Conservation (phyloP, 2,329 filamentous ascomycete genomes). For the Ophiostoma perfectum region DNA sequence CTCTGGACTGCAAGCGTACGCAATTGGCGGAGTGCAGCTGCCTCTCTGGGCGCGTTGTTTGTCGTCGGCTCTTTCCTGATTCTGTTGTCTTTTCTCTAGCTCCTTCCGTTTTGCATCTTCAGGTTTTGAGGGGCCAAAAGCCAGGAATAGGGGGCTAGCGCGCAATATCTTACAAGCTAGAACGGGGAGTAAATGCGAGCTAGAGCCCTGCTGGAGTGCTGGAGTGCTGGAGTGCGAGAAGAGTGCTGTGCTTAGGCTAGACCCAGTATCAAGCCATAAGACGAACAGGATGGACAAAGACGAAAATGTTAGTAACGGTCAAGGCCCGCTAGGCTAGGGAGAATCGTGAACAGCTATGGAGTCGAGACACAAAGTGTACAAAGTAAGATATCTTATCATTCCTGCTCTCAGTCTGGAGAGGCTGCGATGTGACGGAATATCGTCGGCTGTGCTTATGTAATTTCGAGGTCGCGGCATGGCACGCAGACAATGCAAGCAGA, state of each 20-base stretch:
- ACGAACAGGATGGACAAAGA: neutral
- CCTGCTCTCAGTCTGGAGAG: too few species aligned
- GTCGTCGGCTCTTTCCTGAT: neutral
- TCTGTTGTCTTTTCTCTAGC: neutral
- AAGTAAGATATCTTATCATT: neutral
- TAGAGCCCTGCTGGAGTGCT: too few species aligned
- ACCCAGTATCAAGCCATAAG: neutral
- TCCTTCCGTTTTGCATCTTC: neutral
- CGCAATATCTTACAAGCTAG: too few species aligned
- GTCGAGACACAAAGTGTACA: neutral
- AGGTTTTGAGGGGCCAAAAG: neutral
- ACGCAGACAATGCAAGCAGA: neutral
- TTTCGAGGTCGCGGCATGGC: neutral
- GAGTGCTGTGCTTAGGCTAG: neutral
- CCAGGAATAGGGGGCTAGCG: too few species aligned
- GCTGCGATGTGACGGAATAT: neutral
- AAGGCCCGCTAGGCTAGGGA: neutral
- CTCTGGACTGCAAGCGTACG: neutral
- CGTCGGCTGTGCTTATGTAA: neutral
- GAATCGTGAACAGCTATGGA: neutral
- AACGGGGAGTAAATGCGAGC: too few species aligned
- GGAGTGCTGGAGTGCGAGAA: neutral
- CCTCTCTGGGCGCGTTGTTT: neutral
- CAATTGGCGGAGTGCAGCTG: constrained; percentile 1
- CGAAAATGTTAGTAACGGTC: neutral